Conservation (phyloP, 139 green algal genomes). For the Picochlorum costavermella region DNA sequence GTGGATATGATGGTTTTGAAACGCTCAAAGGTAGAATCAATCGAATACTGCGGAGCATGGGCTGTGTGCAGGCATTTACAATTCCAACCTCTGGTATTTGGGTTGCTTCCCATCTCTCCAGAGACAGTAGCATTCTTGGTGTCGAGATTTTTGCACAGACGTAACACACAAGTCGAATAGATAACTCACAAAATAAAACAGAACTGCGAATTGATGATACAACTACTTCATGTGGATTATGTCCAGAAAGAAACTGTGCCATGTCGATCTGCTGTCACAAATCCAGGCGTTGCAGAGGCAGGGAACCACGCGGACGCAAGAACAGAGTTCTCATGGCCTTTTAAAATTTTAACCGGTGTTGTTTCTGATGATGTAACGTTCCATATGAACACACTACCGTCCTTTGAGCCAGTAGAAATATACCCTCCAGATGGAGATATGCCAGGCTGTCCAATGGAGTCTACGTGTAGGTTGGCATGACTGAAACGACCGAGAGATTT, state of each 20-base stretch:
- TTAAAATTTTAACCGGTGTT: background rate
- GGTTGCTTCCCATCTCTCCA: too few relatives aligned
- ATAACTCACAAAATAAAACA: background rate
- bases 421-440: constrained; percentile 20
- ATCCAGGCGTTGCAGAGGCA: background rate
- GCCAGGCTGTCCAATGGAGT: background rate
- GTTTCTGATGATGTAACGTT: constrained; percentile 14
- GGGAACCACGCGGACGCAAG: constrained; percentile 9
- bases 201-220: background rate
- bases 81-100: too few relatives aligned
- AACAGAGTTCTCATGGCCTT: background rate
- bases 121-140: too few relatives aligned
- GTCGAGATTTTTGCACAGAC: too few relatives aligned
- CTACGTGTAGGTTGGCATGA: background rate
- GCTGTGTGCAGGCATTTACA: too few relatives aligned
- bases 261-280: constrained; percentile 3
- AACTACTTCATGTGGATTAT: background rate
- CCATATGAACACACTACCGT: constrained; percentile 38
- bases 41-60: too few relatives aligned
- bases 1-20: too few relatives aligned
- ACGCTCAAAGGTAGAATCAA: too few relatives aligned
- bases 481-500: background rate
- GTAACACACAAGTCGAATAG: too few relatives aligned
- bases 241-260: constrained; percentile 5
- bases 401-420: constrained; percentile 28